Base-by-base conservation (phyloP, 2,329 filamentous ascomycete genomes). In the Harringtonia aguacate region DNA sequence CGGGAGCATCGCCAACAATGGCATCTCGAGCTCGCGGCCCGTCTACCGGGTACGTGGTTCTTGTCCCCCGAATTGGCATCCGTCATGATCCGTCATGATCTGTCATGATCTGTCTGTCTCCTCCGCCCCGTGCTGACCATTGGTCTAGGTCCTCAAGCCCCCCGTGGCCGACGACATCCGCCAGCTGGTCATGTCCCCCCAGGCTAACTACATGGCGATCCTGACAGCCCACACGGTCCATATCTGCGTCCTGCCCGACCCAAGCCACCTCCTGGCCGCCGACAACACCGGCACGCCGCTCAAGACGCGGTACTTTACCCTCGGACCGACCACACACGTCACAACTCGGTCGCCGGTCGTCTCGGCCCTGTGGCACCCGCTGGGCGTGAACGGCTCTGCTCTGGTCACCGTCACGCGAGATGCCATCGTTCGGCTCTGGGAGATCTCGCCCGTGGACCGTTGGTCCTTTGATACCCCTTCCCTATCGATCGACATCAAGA, bases 271-370 rank as follows among this genome's bases (percentile, higher is more conserved):
- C 28, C 79, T 78, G 15, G 75, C 78, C 47, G 70, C 74, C 37
- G 86, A 90, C 55, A 69, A 65, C 38, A 71, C 75, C 10, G 69
- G 64, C 38, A 72, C 75, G 8, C 77, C 81, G 6, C 71, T 95
- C 55, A 86, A 85, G 56, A 72, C 89, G 27, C 94, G 86, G 61
- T 86, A 86, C 43, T 94, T 86, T 65, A 90, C 90, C 18, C 72
- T 97, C n/a, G 90, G 90, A 1, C 88, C 89, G 27, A 94, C 87
- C 3, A 88, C 84, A 4, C 90, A 97, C 62, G 87, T 95, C 39
- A 82, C 89, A 40, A 86, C 90, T 38, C 82, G 88, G 52, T 78
- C 87, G 8, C 78, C 86, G 2, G 72, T 98, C 45, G 80, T 81
- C 20, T 86, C 87, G 1, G 84, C 82, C 4, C 56, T 95, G 46